These are phyloP conservation scores for Santalum album DNA, from an alignment of 164 flowering plant genomes.

Conservation along the genomic window DNA sequence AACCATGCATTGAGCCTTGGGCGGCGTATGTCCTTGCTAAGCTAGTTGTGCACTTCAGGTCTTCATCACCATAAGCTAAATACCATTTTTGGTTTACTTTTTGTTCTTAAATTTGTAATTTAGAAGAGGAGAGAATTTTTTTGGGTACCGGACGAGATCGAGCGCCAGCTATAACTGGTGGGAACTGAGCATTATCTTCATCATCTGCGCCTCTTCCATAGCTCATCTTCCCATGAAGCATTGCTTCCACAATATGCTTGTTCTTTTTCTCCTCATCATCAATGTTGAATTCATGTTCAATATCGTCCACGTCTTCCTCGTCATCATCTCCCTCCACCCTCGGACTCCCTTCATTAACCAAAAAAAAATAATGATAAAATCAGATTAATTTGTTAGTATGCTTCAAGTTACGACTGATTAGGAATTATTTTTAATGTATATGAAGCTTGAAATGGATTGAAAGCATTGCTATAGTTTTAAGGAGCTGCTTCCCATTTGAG, in stretches of 20 bases:
- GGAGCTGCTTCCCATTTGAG: too few relatives aligned
- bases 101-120: too few relatives aligned
- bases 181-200: constrained; percentile 58
- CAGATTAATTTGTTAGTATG: too few relatives aligned
- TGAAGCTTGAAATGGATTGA: too few relatives aligned
- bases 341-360: constrained; percentile 57
- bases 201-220: constrained; percentile 88
- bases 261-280: constrained; percentile 60
- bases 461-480: too few relatives aligned
- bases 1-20: too few relatives aligned
- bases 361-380: neutral
- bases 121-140: too few relatives aligned
- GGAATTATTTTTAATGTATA: too few relatives aligned
- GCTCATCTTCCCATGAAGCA: constrained; percentile 96
- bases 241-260: constrained; percentile 55
- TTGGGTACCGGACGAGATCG: constrained; percentile 50
- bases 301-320: constrained; percentile 88
- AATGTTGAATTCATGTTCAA: constrained; percentile 82
- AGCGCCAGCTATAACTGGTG: constrained; percentile 47
- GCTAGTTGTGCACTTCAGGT: too few relatives aligned
- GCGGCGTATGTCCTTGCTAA: too few relatives aligned
- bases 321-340: constrained; percentile 97
- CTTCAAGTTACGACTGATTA: neutral
- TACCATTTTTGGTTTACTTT: too few relatives aligned
- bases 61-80: too few relatives aligned